Evolutionary conservation across 129 eudicot genomes (phyloP).

Genomic region (Escallonia rubra): DNA sequence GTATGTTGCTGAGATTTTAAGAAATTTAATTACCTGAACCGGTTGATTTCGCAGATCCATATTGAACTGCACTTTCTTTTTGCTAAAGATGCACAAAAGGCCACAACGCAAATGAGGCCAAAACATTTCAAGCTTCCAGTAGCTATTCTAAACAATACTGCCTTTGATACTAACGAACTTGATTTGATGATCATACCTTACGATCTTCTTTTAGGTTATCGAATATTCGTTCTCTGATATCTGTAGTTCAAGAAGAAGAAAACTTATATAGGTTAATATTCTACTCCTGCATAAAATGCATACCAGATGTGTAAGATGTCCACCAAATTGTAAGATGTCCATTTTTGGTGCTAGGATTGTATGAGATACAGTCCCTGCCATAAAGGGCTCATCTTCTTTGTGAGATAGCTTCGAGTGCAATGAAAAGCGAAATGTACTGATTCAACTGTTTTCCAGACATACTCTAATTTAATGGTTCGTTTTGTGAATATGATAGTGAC

Average conservation of each 20-base stretch:
- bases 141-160: neutral
- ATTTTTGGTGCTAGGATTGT: too few relatives aligned
- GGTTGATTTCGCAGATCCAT: conserved; percentile 63
- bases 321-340: too few relatives aligned
- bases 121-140: neutral
- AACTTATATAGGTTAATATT: neutral
- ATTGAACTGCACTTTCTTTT: conserved; percentile 47
- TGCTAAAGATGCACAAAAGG: conserved; percentile 24
- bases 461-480: neutral
- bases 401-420: neutral
- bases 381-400: too few relatives aligned
- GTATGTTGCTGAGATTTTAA: neutral
- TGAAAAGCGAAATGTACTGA: neutral
- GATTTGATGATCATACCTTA: conserved; percentile 42
- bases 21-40: conserved; percentile 50
- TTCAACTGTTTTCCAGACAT: neutral
- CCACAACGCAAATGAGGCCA: conserved; percentile 4
- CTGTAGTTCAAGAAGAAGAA: conserved; percentile 33
- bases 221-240: conserved; percentile 41
- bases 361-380: too few relatives aligned
- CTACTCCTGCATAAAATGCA: too few relatives aligned
- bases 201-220: conserved; percentile 49
- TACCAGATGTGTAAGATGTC: too few relatives aligned
- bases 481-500: neutral
- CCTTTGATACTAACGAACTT: neutral